These are phyloP conservation scores for Penicillium antarcticum DNA, from an alignment of 495 filamentous ascomycete genomes.

Conservation along the genomic window DNA sequence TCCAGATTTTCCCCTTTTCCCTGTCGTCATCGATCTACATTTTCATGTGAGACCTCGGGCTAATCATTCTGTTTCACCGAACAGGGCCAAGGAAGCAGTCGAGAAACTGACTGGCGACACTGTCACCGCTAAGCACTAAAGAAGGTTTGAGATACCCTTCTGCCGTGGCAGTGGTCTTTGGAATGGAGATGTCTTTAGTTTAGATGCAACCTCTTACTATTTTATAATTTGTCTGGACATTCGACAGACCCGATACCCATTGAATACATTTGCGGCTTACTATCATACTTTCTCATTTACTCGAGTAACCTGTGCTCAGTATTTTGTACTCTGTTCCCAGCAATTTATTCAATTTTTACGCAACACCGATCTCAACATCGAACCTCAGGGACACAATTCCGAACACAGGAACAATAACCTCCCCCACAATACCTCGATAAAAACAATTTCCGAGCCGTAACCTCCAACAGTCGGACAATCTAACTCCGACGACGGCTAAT, in stretches of 20 bases:
- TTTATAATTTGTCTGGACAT: conserved; percentile 10
- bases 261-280: conserved; percentile 17
- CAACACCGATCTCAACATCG: background rate
- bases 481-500: background rate
- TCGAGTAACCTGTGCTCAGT: no score
- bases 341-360: background rate
- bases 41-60: conserved; percentile 28
- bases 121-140: conserved; percentile 97
- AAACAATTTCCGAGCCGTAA: background rate
- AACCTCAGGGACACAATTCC: background rate
- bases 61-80: conserved; percentile 31
- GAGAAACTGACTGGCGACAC: conserved; percentile 93
- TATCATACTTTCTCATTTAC: background rate
- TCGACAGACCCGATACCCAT: conserved; percentile 25
- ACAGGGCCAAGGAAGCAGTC: conserved; percentile 93
- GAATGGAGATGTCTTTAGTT: conserved; percentile 10
- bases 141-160: conserved; percentile 52
- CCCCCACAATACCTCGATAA: no score
- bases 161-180: conserved; percentile 26
- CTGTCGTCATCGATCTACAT: conserved; percentile 6
- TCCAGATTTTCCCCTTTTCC: background rate
- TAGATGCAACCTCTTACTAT: conserved; percentile 9
- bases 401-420: background rate
- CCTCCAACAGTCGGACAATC: background rate
- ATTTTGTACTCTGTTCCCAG: no score